Evolutionary conservation across 2,329 filamentous ascomycete species (phyloP).

Genomic region (Trichoderma cornu-damae): DNA sequence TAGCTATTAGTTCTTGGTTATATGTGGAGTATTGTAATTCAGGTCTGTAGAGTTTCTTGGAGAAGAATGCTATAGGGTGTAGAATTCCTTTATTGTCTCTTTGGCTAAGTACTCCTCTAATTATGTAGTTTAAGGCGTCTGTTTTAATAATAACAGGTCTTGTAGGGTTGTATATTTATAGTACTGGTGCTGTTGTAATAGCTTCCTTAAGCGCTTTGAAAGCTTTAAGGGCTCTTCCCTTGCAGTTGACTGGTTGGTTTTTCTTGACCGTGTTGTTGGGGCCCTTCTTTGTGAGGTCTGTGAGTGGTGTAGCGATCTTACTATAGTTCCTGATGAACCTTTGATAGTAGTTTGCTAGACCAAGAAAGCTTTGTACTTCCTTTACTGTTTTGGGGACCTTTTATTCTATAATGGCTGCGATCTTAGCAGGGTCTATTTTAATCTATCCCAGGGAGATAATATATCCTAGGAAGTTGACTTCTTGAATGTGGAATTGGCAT

Average conservation of each 20-base stretch:
- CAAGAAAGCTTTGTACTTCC: neutral
- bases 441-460: too few relatives aligned
- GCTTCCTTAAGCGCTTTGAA: neutral
- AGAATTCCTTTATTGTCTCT: neutral
- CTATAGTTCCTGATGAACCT: neutral
- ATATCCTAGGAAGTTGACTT: too few relatives aligned
- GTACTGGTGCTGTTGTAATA: neutral
- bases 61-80: neutral
- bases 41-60: slow-evolving; percentile 19
- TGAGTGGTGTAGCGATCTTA: neutral
- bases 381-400: neutral
- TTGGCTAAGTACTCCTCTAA: neutral
- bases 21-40: slow-evolving; percentile 19
- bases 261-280: too few relatives aligned
- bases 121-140: neutral
- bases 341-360: neutral
- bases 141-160: neutral
- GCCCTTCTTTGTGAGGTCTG: neutral
- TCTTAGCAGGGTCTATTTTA: too few relatives aligned
- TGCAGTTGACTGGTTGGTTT: neutral
- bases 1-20: neutral
- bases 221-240: too few relatives aligned
- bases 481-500: too few relatives aligned
- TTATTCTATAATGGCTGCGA: too few relatives aligned
- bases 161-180: neutral